Evolutionary conservation across 2,329 filamentous ascomycete species (phyloP).

Genomic region (Stemphylium vesicarium): DNA sequence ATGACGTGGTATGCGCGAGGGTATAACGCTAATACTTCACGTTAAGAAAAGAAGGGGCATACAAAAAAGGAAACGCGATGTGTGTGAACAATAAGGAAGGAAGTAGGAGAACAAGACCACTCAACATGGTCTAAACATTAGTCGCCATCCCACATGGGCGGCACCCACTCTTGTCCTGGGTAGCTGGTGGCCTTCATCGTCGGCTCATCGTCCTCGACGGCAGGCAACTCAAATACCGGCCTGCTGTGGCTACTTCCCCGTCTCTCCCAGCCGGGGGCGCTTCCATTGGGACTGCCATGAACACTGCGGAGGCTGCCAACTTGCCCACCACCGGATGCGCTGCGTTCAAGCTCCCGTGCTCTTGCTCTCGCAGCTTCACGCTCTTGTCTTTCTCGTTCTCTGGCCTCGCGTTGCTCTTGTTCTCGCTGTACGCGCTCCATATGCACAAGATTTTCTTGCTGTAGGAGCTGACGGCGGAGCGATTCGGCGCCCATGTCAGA

Average conservation of each 20-base stretch:
- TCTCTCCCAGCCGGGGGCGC: constrained; percentile 35
- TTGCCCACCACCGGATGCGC: constrained; percentile 39
- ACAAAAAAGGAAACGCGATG: not conserved
- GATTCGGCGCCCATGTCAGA: constrained; percentile 48
- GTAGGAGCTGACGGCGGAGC: constrained; percentile 42
- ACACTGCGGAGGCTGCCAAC: constrained; percentile 42
- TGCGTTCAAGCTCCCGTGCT: constrained; percentile 44
- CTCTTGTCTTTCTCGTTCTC: constrained; percentile 34
- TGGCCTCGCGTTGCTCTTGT: constrained; percentile 35
- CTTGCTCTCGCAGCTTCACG: constrained; percentile 39
- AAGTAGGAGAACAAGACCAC: not conserved
- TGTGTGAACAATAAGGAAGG: not conserved
- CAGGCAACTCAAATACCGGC: constrained; percentile 43
- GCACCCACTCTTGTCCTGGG: constrained; percentile 74
- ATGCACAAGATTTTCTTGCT: constrained; percentile 43
- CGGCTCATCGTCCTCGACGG: constrained; percentile 56
- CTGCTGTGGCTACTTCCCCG: constrained; percentile 29
- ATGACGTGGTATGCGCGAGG: not conserved
- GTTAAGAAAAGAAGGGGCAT: not conserved
- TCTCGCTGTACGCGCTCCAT: constrained; percentile 40
- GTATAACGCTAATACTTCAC: too few species aligned
- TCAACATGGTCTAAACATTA: too few species aligned
- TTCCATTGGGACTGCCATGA: constrained; percentile 34
- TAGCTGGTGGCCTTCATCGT: constrained; percentile 72
- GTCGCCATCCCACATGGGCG: constrained; percentile 49